phyloP scores from a whole-genome alignment of 1,139 yeast species.

The Blastobotrys proliferans region DNA sequence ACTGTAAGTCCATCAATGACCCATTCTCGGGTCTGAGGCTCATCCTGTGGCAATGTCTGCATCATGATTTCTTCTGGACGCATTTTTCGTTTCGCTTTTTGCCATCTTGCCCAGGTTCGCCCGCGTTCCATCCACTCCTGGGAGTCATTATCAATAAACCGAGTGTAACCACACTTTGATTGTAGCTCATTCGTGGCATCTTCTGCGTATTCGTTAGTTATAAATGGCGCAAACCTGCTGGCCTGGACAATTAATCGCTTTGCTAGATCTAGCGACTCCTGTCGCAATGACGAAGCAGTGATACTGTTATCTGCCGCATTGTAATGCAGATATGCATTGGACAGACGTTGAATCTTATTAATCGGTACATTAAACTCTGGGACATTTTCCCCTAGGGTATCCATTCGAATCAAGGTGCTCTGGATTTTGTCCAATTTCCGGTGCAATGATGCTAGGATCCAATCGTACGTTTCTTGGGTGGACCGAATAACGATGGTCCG shows the following conservation, averaged over 20 bases:
- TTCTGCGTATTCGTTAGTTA: constrained; percentile 20
- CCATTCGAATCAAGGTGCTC: constrained; percentile 6
- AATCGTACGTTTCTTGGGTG: constrained; percentile 32
- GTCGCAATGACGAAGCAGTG: constrained; percentile 25
- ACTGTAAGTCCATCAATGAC: constrained; percentile 1
- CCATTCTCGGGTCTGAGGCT: neutral
- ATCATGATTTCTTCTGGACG: neutral
- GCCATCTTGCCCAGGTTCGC: constrained; percentile 30
- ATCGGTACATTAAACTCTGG: constrained; percentile 18
- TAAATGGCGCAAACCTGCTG: constrained; percentile 20
- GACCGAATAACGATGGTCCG: constrained; percentile 38
- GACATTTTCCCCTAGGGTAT: neutral
- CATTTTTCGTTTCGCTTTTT: constrained; percentile 11
- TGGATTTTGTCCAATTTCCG: constrained; percentile 23
- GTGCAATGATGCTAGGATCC: constrained; percentile 35
- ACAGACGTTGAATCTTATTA: constrained; percentile 30
- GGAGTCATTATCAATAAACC: constrained; percentile 32
- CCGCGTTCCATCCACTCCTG: constrained; percentile 32
- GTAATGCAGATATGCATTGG: constrained; percentile 28
- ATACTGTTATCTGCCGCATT: constrained; percentile 20
- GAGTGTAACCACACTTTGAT: constrained; percentile 14
- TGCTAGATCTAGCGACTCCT: constrained; percentile 24
- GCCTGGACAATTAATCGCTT: constrained; percentile 27
- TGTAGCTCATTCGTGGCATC: constrained; percentile 19
- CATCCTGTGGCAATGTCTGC: neutral